Evolutionary conservation across 371 early-diverging fungal genomes (phyloP), one percentile per base, ranked within the genome.

Genomic region (Mortierella polycephala): DNA sequence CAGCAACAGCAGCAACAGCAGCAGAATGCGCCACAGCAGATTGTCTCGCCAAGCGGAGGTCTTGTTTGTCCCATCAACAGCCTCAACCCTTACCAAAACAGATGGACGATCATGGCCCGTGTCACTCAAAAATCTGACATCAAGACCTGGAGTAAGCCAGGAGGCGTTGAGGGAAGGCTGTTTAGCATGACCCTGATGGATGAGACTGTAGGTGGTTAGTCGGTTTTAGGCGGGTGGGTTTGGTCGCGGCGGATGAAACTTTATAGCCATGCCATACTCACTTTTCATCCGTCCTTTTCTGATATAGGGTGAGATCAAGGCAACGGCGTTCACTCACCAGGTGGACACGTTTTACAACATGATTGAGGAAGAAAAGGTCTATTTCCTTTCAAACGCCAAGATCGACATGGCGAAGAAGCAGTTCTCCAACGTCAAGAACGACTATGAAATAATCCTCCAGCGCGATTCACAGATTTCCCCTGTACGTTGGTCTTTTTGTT

Each of bases 71-170:
- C 88, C 49, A 92, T 93, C 83, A 86, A 73, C 57, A 84, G 83
- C 12, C 79, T 94, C 47, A 92, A 86, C 60, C 95, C 94, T 30
- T 95, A 94, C 79, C 93, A 93, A 56, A 91, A 89, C 85, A 91
- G 89, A 71, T 97, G 97, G 97, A 96, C 95, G 11, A 97, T 99
- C 77, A 87, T 90, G 64, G 99, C 95, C 0, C 89, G 96, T 42
- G 94, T 95, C 16, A 88, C 92, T 20, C 83, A 87, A 60, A 99
- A 99, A 84, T 86, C 92, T 3, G 91, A 92, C 5, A 92, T 99
- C 65, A 91, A 88, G 63, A 83, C 81, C 18, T 99, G 93, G 93
- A 88, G 82, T 63, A 98, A 97, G 75, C 82, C 81, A 10, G 84
- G 86, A 13, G 93, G 93, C 16, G 58, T 20, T 20, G 90, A 92